Evolutionary conservation across 176 grass and related monocot genomes (phyloP).

Genomic region (Otatea glauca): DNA sequence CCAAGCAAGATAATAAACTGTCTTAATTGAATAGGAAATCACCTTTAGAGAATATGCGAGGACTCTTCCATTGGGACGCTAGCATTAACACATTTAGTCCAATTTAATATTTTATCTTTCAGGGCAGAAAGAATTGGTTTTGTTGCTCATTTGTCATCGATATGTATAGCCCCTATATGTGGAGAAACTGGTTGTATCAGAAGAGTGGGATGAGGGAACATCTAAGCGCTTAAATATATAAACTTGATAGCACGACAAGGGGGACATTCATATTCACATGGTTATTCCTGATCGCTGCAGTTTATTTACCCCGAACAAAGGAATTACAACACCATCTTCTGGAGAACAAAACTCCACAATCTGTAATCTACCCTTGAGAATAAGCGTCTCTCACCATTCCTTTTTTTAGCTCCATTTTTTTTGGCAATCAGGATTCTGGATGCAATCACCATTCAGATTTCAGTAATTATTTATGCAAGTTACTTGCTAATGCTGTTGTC

Average conservation of each 20-base stretch:
- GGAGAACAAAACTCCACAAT: background rate
- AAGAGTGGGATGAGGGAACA: background rate
- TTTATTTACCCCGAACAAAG: background rate
- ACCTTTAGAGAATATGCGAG: background rate
- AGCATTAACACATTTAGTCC: background rate
- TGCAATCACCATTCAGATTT: background rate
- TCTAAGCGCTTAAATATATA: background rate
- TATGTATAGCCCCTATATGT: background rate
- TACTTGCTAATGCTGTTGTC: background rate
- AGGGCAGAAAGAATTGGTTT: background rate
- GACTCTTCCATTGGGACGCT: background rate
- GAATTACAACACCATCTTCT: background rate
- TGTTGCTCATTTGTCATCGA: background rate
- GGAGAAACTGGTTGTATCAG: background rate
- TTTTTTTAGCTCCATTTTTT: background rate
- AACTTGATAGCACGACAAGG: background rate
- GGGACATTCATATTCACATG: background rate
- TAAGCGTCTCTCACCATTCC: background rate
- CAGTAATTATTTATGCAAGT: background rate
- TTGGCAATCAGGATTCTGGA: background rate
- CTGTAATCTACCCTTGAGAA: background rate
- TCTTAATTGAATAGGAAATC: conserved; percentile 11
- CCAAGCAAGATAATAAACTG: background rate
- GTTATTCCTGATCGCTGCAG: background rate
- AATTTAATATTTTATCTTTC: conserved; percentile 11